A percentile compares a stretch with the other conserved stretches of the same genome.
Evolutionary conservation across 1,284 basidiomycete genomes (phyloP).

Genomic region (Ustilago shanxiensis): DNA sequence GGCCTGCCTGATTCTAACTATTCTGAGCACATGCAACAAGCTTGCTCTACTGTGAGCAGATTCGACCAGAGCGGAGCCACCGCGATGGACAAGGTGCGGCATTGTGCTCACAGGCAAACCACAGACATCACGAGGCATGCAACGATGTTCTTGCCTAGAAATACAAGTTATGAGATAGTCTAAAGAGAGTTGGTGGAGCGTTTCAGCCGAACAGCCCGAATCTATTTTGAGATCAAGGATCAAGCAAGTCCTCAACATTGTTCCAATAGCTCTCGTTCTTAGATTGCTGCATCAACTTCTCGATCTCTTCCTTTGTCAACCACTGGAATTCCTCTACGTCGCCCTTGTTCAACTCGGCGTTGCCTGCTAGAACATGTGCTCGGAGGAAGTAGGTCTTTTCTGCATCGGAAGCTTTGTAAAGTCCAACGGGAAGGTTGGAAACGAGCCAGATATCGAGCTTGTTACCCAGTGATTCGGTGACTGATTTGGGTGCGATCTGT

Average conservation of each 20-base stretch:
- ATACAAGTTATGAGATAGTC: background rate
- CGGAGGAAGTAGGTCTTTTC: conserved; percentile 63
- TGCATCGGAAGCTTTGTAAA: conserved; percentile 27
- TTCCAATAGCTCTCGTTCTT: conserved; percentile 80
- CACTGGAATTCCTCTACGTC: conserved; percentile 82
- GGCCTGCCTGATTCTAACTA: background rate
- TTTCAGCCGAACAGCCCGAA: too few relatives aligned
- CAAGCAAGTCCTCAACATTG: conserved; percentile 80
- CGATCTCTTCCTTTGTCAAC: conserved; percentile 88
- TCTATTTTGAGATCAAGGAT: conserved; percentile 47
- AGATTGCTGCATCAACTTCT: conserved; percentile 71
- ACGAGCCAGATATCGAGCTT: conserved; percentile 68
- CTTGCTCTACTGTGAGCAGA: too few relatives aligned
- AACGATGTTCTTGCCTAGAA: background rate
- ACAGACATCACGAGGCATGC: background rate
- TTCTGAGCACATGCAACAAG: background rate
- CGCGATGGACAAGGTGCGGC: too few relatives aligned
- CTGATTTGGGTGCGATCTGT: conserved; percentile 47
- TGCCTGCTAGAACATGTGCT: conserved; percentile 61
- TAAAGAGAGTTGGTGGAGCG: too few relatives aligned
- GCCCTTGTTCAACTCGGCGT: conserved; percentile 51
- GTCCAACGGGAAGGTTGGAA: conserved; percentile 61
- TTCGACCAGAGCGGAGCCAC: too few relatives aligned
- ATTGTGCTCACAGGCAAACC: background rate
- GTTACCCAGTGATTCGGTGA: conserved; percentile 51